Base-by-base conservation (phyloP, 352 stramenopile genomes). In the Globisporangium mamillatum region DNA sequence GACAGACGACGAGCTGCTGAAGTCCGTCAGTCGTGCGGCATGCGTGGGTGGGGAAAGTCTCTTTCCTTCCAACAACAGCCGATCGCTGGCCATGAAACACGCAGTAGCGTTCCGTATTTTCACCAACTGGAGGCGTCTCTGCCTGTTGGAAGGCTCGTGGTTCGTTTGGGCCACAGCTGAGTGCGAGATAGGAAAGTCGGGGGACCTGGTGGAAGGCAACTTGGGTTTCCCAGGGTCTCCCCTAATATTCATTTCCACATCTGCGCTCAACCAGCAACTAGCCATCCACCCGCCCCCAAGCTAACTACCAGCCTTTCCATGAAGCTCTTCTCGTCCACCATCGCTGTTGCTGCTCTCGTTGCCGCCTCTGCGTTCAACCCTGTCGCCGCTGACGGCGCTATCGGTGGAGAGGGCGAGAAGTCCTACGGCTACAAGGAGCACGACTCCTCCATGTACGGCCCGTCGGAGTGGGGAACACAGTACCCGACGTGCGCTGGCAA, bases 401-500 rank as follows among this genome's bases (percentile, higher is more conserved):
- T 34, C 24, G 61, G 18, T 4, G 24, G 38, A 24, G 5, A 24
- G 14, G 59, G 16, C 5, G 59, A 29, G 9, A 62, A 62, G 52
- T 56, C 53, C 53, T 69, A 44, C 24, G 56, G 63, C n/a, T 69
- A 69, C 63, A 56, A 58, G 38, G 29, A 55, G 32, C 24, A 72
- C 56, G 68, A 77, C 59, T 20, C 64, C 1, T 68, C 50, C 14
- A 68, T 68, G 44, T 72, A 67, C 27, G 20, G 60, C 0, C 73
- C 73, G 3, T 46, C 63, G 18, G n/a, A 79, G 48, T 79, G 73
- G 74, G 56, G 50, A 2, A 48, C n/a, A 3, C 61, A 61, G 14
- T 59, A 64, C 44, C 38, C 68, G 27, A 59, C 34, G 1, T 80
- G 74, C 60, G 66, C 57, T 24, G 74, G 74, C 63, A 69, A 74